Evolutionary conservation across 2,329 filamentous ascomycete genomes (phyloP).

Genomic region (Ophiosphaerella narmari): DNA sequence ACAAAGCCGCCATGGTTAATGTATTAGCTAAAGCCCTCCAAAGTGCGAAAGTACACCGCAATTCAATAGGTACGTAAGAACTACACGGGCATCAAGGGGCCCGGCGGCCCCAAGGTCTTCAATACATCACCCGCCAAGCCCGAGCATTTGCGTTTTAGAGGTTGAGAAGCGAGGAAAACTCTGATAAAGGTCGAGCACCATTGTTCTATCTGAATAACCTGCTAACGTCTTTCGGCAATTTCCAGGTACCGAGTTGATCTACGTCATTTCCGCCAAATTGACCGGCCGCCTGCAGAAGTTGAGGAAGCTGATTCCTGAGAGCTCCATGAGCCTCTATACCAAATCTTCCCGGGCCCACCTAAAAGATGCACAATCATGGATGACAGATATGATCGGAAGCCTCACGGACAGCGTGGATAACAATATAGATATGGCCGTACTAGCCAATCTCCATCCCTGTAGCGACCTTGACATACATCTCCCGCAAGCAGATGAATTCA

Average conservation of each 20-base stretch:
- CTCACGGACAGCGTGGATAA: too few species aligned
- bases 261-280: slow-evolving; percentile 22
- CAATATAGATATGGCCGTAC: too few species aligned
- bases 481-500: too few species aligned
- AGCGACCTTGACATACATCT: too few species aligned
- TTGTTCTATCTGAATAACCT: too few species aligned
- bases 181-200: too few species aligned
- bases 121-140: too few species aligned
- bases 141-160: too few species aligned
- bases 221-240: background rate
- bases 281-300: slow-evolving; percentile 24
- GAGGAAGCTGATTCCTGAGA: slow-evolving; percentile 2
- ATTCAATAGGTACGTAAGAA: background rate
- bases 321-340: slow-evolving; percentile 7
- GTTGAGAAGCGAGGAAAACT: too few species aligned
- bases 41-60: slow-evolving; percentile 39
- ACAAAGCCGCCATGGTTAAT: background rate
- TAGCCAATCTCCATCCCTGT: too few species aligned
- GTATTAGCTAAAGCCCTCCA: slow-evolving; percentile 44
- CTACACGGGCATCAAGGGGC: slow-evolving; percentile 21
- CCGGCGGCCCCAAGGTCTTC: background rate
- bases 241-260: slow-evolving; percentile 9
- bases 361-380: slow-evolving; percentile 10
- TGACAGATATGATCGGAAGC: background rate
- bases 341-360: background rate